Evolutionary conservation across 805 yeast species (phyloP), one percentile per base, ranked within the genome.

Genomic region (Metschnikowia hibisci): DNA sequence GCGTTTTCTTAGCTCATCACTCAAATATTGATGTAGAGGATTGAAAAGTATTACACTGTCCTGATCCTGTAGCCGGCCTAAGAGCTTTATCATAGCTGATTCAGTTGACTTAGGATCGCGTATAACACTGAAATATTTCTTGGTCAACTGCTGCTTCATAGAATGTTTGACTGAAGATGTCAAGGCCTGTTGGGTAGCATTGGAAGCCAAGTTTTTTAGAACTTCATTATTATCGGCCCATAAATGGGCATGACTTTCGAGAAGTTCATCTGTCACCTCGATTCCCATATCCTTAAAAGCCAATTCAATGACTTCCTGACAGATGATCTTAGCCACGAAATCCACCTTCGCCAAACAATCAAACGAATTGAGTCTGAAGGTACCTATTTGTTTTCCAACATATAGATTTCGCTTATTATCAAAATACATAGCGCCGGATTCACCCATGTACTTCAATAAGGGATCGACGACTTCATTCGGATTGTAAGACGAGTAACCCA

Each of bases 21-120:
- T 58, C 13, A 78, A 73, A 55, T 68, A 76, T 45, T 76, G 79
- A 56, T 78, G 82, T 27, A 78, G 68, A 1, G 82, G 82, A 51
- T 77, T 79, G 48, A 66, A 67, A 6, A 78, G 56, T 5, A 59
- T 64, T 9, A 78, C 70, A 18, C 62, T 62, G 7, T 62, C 60
- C 52, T 76, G 81, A 39, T 69, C 74, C 35, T 70, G 72, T 28
- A 67, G 52, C 39, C 78, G 60, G 4, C 82, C 82, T 14, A 78
- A 53, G 22, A 78, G 57, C 52, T 74, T 76, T 39, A 76, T 66
- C 56, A 73, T 62, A 3, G 76, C 71, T 37, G 61, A 60, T 48
- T 71, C 74, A 37, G 61, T 69, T 16, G 66, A 63, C 41, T 58
- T 62, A 6, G 65, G 52, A 35, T 69, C 73, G 2, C 66, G 63